These are phyloP conservation scores for Leptoxyphium fumago DNA, from an alignment of 2,329 filamentous ascomycete genomes.

Conservation along the genomic window DNA sequence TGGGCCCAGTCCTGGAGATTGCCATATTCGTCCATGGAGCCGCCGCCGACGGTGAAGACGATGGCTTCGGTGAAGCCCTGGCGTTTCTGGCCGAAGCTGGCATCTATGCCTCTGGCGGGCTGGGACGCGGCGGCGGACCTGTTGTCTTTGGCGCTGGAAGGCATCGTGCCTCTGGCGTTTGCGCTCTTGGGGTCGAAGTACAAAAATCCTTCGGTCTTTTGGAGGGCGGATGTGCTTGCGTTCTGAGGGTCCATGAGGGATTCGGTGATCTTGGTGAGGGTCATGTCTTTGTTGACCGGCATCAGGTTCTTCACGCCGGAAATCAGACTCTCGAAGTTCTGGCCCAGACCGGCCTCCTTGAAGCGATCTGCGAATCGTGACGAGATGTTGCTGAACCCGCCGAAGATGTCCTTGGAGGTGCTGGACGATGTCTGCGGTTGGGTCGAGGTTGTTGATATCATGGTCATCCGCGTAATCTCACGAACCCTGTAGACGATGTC, in stretches of 20 bases:
- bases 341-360: constrained; percentile 73
- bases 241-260: constrained; percentile 92
- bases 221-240: constrained; percentile 79
- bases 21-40: constrained; percentile 97
- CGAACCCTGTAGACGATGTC: constrained; percentile 46
- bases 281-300: constrained; percentile 89
- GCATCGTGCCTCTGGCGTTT: constrained; percentile 83
- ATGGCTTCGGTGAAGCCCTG: constrained; percentile 27
- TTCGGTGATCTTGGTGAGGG: constrained; percentile 94
- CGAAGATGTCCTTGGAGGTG: constrained; percentile 66
- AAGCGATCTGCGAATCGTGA: constrained; percentile 86
- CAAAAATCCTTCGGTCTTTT: constrained; percentile 90
- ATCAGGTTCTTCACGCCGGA: constrained; percentile 96
- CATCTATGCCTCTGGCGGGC: constrained; percentile 49
- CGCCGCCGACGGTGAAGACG: constrained; percentile 49
- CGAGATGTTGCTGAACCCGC: constrained; percentile 82
- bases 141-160: constrained; percentile 48
- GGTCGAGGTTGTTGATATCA: constrained; percentile 63
- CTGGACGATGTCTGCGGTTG: constrained; percentile 39
- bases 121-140: constrained; percentile 12
- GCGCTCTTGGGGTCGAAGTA: constrained; percentile 94
- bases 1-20: constrained; percentile 94
- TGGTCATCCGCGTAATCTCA: constrained; percentile 93
- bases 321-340: constrained; percentile 87
- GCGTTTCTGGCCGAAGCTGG: constrained; percentile 78